Base-by-base conservation (phyloP, 208 protist species). In the Wallacemonas sp. region DNA sequence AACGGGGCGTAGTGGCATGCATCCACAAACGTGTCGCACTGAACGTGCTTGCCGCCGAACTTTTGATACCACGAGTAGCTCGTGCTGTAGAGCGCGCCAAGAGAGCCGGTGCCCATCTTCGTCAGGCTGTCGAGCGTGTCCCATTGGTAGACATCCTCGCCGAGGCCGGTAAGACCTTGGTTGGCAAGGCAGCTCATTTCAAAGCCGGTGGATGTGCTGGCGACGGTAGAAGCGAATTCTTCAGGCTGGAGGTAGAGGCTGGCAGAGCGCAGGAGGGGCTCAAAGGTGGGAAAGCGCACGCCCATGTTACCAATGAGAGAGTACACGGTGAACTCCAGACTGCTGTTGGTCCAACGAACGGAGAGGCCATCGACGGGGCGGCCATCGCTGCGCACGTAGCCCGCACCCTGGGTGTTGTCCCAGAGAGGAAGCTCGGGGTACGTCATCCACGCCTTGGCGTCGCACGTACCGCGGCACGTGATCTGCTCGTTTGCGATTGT, bases 31-130 rank as follows among this genome's bases (percentile, higher is more conserved):
- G 76, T 87, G 68, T 94, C 84, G 62, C 88, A 94, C 38, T 72
- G 45, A 24, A 75, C 45, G 72, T 94, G 88, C 75, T 91, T 94
- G 54, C 88, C 88, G 55, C 88, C 85, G 47, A 94, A 94, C 68
- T 94, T 94, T 46, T 94, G 88, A 60, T 91, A 94, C 85, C 88
- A 94, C 26, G 82, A 89, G 9, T 51, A 39, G 46, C 82, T 85
- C 31, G 55, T 68, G 55, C 54, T 72, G 78, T 94, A 91, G 47
- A 80, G 70, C 19, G 72, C 39, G 41, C 84, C 88, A 1, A 87
- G 77, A 27, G 70, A 64, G 65, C 88, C 88, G 41, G 66, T 82
- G 51, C 51, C 51, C 51, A 58, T 58, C 42, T 79, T 75, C 15
- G 77, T 80, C 33, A 61, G 58, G 58, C 51, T 63, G 53, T 62